phyloP scores from a whole-genome alignment of 208 protist genomes.

The Lotmaria passim region DNA sequence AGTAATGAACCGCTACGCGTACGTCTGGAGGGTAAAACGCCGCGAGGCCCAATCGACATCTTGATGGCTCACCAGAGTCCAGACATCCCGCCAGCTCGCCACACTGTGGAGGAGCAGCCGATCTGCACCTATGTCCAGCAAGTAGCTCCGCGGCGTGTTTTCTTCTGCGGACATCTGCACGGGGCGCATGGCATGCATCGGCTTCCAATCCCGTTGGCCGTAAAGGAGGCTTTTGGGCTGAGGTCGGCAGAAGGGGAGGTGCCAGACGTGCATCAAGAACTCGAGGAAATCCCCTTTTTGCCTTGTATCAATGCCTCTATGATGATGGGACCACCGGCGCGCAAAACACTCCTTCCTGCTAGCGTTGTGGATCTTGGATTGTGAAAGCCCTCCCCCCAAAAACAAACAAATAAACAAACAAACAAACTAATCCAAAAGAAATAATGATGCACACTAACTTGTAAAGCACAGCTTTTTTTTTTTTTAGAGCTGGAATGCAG shows the following conservation, averaged over 20 bases:
- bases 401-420: conserved; percentile 1
- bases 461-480: too few species aligned
- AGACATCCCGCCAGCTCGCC: conserved; percentile 12
- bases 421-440: background rate
- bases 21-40: conserved; percentile 37
- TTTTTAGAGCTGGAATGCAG: too few species aligned
- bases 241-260: background rate
- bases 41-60: conserved; percentile 53
- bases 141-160: conserved; percentile 44
- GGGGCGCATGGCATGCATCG: conserved; percentile 51
- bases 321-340: conserved; percentile 28
- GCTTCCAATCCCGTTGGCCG: conserved; percentile 29
- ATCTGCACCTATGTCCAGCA: conserved; percentile 44
- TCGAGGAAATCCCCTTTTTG: conserved; percentile 35
- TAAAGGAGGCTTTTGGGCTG: conserved; percentile 19
- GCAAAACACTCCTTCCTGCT: conserved; percentile 29
- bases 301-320: conserved; percentile 66
- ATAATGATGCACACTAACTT: too few species aligned
- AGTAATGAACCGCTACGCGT: conserved; percentile 1
- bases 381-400: too few species aligned
- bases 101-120: conserved; percentile 31
- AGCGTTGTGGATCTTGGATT: conserved; percentile 60
- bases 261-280: background rate
- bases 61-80: conserved; percentile 61
- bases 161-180: conserved; percentile 65